phyloP scores from a whole-genome alignment of 2,329 filamentous ascomycete genomes.

The Chalara sp. region DNA sequence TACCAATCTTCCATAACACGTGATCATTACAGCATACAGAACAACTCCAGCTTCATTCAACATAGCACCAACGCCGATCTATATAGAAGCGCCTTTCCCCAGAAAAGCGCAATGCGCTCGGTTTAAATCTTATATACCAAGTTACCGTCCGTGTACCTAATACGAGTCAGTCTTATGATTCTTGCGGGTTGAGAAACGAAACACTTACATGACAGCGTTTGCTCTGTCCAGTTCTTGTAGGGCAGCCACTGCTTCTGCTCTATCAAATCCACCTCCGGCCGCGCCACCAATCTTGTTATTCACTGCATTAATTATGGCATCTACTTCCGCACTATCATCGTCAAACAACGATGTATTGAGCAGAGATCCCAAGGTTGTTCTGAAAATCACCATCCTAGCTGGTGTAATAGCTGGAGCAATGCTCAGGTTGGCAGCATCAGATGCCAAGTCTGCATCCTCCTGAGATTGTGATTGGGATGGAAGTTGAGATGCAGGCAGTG shows the following conservation, averaged over 20 bases:
- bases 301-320: constrained; percentile 69
- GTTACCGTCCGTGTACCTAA: constrained; percentile 53
- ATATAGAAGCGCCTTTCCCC: too few relatives aligned
- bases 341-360: constrained; percentile 79
- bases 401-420: constrained; percentile 31
- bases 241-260: constrained; percentile 68
- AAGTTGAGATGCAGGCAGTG: constrained; percentile 27
- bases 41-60: too few relatives aligned
- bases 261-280: constrained; percentile 55
- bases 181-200: background rate
- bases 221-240: constrained; percentile 71
- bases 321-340: constrained; percentile 74
- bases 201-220: constrained; percentile 87
- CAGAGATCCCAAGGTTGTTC: constrained; percentile 72
- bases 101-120: background rate
- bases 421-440: constrained; percentile 14
- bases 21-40: too few relatives aligned
- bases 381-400: constrained; percentile 67
- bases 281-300: constrained; percentile 59
- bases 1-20: too few relatives aligned
- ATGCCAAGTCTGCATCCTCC: constrained; percentile 21
- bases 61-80: too few relatives aligned
- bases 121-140: constrained; percentile 64
- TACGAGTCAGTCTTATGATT: constrained; percentile 6
- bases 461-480: constrained; percentile 22